Evolutionary conservation across 1,284 basidiomycete species (phyloP).

Genomic region (Meripilus lineatus): DNA sequence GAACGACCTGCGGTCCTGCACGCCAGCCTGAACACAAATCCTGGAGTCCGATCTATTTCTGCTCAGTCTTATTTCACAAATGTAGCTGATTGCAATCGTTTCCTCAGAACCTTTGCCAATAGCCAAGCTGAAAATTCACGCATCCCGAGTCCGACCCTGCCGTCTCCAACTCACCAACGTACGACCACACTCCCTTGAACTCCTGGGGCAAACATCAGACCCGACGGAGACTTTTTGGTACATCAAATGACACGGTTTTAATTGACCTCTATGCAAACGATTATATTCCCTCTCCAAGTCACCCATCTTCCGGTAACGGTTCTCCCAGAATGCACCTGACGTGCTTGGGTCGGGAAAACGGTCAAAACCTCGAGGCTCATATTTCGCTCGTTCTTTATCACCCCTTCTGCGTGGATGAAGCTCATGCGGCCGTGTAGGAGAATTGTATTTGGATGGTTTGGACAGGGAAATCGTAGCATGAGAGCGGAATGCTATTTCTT

Average conservation of each 20-base stretch:
- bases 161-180: background rate
- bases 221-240: constrained; percentile 53
- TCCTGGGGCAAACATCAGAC: constrained; percentile 62
- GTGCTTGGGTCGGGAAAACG: constrained; percentile 91
- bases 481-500: too few relatives aligned
- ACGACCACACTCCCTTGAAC: constrained; percentile 41
- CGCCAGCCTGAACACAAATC: too few relatives aligned
- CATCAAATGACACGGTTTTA: constrained; percentile 33
- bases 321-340: constrained; percentile 48
- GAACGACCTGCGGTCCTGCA: too few relatives aligned
- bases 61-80: too few relatives aligned
- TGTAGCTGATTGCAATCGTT: too few relatives aligned
- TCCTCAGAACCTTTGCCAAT: too few relatives aligned
- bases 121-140: too few relatives aligned
- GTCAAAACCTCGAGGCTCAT: constrained; percentile 65
- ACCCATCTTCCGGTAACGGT: constrained; percentile 45
- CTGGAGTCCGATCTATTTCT: too few relatives aligned
- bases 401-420: constrained; percentile 65
- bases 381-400: constrained; percentile 61
- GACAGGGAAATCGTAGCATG: too few relatives aligned
- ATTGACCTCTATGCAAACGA: constrained; percentile 90
- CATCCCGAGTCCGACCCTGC: too few relatives aligned
- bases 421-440: too few relatives aligned
- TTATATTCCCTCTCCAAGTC: constrained; percentile 80
- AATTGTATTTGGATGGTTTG: too few relatives aligned